These are phyloP conservation scores for Dothistroma septosporum DNA, from an alignment of 2,329 filamentous ascomycete genomes.

Conservation along the genomic window DNA sequence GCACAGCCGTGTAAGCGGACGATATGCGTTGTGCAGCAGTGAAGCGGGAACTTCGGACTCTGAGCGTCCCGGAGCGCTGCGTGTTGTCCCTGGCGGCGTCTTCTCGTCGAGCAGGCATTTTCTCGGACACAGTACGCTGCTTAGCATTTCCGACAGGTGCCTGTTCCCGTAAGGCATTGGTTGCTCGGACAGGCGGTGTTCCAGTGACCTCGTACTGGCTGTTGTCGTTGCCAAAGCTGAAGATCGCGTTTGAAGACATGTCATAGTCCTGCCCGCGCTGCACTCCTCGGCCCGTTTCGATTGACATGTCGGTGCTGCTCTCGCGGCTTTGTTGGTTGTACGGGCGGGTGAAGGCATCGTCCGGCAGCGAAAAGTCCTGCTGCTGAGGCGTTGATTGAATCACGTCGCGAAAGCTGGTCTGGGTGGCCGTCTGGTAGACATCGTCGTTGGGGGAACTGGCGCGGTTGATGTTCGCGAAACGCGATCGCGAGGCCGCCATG, in stretches of 20 bases:
- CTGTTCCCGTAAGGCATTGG: slow-evolving; percentile 42
- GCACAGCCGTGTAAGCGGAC: slow-evolving; percentile 13
- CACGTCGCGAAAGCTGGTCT: slow-evolving; percentile 21
- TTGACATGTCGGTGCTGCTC: slow-evolving; percentile 45
- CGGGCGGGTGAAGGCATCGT: slow-evolving; percentile 20
- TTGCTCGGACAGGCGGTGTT: slow-evolving; percentile 38
- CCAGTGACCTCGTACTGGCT: slow-evolving; percentile 44
- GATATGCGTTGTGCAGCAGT: slow-evolving; percentile 30
- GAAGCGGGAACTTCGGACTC: slow-evolving; percentile 55
- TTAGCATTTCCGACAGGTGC: slow-evolving; percentile 40
- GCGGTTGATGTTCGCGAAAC: slow-evolving; percentile 1
- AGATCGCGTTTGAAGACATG: slow-evolving; percentile 49
- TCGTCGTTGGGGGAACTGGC: slow-evolving; percentile 12
- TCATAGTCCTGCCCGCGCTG: slow-evolving; percentile 38
- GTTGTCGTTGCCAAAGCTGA: slow-evolving; percentile 48
- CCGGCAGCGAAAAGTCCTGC: slow-evolving; percentile 17
- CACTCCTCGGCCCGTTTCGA: slow-evolving; percentile 55
- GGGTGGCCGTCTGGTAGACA: slow-evolving; percentile 20
- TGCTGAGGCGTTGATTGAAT: slow-evolving; percentile 24
- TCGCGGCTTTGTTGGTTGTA: slow-evolving; percentile 26
- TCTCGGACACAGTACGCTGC: slow-evolving; percentile 52
- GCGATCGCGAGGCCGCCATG: slow-evolving; percentile 4
- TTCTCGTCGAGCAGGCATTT: slow-evolving; percentile 51
- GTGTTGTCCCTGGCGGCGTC: slow-evolving; percentile 47
- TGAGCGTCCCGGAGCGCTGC: slow-evolving; percentile 39